phyloP scores from a whole-genome alignment of 306 rosid species.

The Mucuna pruriens region DNA sequence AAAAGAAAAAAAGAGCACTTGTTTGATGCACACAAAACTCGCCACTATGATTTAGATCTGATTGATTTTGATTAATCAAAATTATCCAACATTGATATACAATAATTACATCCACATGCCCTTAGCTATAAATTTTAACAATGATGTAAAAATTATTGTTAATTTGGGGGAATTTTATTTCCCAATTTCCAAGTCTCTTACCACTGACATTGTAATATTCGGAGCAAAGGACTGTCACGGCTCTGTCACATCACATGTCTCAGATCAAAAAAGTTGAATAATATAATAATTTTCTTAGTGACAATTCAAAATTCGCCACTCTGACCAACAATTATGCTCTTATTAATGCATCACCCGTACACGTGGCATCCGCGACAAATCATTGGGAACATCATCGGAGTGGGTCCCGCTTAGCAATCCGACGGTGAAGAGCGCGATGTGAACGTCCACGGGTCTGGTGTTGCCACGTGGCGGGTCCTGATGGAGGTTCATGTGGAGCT shows the following conservation, averaged over 20 bases:
- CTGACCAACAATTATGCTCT: constrained; percentile 60
- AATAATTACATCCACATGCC: constrained; percentile 20
- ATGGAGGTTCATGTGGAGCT: not conserved
- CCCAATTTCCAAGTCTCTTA: constrained; percentile 37
- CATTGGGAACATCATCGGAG: constrained; percentile 61
- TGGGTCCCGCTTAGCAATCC: constrained; percentile 42
- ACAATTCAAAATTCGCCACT: constrained; percentile 49
- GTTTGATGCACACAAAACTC: not conserved
- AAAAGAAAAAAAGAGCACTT: not conserved
- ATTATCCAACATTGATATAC: not conserved
- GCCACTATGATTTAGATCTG: not conserved
- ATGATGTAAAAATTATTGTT: constrained; percentile 20
- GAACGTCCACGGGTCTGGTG: not conserved
- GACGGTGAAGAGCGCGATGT: not conserved
- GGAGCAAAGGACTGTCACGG: constrained; percentile 52
- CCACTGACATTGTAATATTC: constrained; percentile 54
- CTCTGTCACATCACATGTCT: constrained; percentile 58
- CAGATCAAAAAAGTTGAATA: constrained; percentile 42
- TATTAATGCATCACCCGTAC: constrained; percentile 56
- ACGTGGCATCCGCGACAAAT: constrained; percentile 55
- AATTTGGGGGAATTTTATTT: not conserved
- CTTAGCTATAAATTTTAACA: not conserved
- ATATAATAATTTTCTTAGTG: constrained; percentile 14
- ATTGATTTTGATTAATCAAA: not conserved
- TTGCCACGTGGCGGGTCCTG: constrained; percentile 31